Evolutionary conservation across 2,329 filamentous ascomycete species (phyloP).

Genomic region (Volutella citrinella): DNA sequence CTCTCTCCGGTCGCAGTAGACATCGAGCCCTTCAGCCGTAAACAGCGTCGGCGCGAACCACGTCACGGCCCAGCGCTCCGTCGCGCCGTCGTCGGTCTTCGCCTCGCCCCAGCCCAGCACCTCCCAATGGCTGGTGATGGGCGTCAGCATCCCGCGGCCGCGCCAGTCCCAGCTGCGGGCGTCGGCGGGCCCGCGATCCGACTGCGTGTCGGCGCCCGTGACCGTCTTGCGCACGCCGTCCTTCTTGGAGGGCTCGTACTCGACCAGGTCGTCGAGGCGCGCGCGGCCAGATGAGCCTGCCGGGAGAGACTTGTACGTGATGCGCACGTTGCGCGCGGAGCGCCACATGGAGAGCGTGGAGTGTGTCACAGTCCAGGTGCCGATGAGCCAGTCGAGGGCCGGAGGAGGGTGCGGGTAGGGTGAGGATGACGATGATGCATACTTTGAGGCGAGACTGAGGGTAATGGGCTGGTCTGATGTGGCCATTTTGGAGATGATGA

Average conservation of each 20-base stretch:
- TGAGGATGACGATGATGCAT: slow-evolving; percentile 29
- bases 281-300: slow-evolving; percentile 34
- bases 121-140: slow-evolving; percentile 78
- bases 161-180: slow-evolving; percentile 67
- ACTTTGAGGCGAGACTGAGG: slow-evolving; percentile 46
- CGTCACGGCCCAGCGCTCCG: slow-evolving; percentile 72
- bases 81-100: slow-evolving; percentile 33
- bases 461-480: slow-evolving; percentile 16
- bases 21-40: slow-evolving; percentile 76
- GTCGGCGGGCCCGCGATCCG: slow-evolving; percentile 20
- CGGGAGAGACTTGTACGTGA: slow-evolving; percentile 64
- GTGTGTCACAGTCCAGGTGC: slow-evolving; percentile 73
- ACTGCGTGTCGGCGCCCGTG: slow-evolving; percentile 59
- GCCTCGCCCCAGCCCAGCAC: slow-evolving; percentile 70
- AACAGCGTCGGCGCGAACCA: slow-evolving; percentile 84
- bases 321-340: slow-evolving; percentile 73
- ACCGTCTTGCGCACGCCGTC: slow-evolving; percentile 56
- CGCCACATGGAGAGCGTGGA: slow-evolving; percentile 80
- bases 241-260: slow-evolving; percentile 57
- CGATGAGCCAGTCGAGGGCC: slow-evolving; percentile 55
- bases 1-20: slow-evolving; percentile 64
- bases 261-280: slow-evolving; percentile 69
- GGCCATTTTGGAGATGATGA: slow-evolving; percentile 17
- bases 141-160: slow-evolving; percentile 70
- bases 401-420: slow-evolving; percentile 38